These are phyloP conservation scores for Termitomyces bulborhizus DNA, from an alignment of 768 basidiomycete genomes.

Conservation along the genomic window DNA sequence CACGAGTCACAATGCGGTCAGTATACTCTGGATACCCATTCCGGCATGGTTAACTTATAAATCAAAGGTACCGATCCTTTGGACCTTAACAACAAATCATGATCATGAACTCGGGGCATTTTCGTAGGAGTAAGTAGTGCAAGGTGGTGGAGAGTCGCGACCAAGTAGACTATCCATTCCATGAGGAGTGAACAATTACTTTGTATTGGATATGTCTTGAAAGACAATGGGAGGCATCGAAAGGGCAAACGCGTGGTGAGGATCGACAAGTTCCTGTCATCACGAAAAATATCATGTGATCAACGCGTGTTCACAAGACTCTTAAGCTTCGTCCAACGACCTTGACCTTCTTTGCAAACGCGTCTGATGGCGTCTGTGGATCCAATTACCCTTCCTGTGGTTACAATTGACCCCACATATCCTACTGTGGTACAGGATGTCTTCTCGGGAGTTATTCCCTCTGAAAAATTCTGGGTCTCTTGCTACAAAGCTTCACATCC, in stretches of 20 bases:
- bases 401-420: slow-evolving; percentile 58
- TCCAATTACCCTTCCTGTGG: slow-evolving; percentile 37
- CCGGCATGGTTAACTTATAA: not conserved
- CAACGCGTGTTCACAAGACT: no score
- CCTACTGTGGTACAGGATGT: slow-evolving; percentile 58
- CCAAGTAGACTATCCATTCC: no score
- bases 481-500: slow-evolving; percentile 50
- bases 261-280: no score
- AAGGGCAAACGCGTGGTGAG: no score
- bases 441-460: slow-evolving; percentile 43
- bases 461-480: slow-evolving; percentile 70
- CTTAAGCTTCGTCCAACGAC: not conserved
- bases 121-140: no score
- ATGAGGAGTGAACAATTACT: no score
- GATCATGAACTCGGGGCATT: not conserved
- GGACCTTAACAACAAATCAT: slow-evolving; percentile 1
- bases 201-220: no score
- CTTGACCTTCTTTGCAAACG: not conserved
- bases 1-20: slow-evolving; percentile 10
- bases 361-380: slow-evolving; percentile 1
- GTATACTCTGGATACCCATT: not conserved
- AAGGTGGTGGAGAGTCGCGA: no score
- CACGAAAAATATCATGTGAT: no score
- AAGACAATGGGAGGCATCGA: no score
- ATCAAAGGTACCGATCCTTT: not conserved